Percentiles rank a stretch among this genome's conserved stretches.
Conservation (phyloP, 75 land plant species). For the Selaginella moellendorffii region DNA sequence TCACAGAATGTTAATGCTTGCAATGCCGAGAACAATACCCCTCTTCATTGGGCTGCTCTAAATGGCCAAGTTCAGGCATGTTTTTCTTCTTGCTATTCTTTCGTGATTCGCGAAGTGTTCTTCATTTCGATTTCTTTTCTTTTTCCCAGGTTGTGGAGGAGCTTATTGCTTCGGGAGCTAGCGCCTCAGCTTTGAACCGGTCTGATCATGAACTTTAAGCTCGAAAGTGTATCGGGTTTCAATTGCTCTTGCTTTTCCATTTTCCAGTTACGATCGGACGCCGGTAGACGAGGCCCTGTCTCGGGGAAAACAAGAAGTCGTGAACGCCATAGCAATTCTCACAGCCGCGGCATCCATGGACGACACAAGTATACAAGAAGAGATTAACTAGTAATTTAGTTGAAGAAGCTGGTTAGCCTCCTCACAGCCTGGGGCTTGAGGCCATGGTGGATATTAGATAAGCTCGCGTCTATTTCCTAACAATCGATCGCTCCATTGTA, state of each 20-base stretch:
- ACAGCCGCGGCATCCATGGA: constrained; percentile 34
- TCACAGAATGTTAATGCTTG: constrained; percentile 62
- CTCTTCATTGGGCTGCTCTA: constrained; percentile 89
- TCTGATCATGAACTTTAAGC: constrained; percentile 7
- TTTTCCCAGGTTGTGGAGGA: constrained; percentile 45
- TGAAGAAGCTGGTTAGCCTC: background rate
- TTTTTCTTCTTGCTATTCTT: background rate
- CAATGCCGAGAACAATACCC: constrained; percentile 78
- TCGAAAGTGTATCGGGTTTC: background rate
- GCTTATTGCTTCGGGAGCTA: constrained; percentile 56
- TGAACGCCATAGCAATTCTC: constrained; percentile 50
- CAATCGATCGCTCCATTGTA: too few species aligned
- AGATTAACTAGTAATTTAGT: background rate
- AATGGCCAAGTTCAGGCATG: constrained; percentile 82
- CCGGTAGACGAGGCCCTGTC: constrained; percentile 81
- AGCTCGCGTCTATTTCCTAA: too few species aligned
- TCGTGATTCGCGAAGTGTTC: background rate
- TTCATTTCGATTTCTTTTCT: background rate
- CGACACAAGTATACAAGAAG: background rate
- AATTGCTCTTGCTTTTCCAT: background rate
- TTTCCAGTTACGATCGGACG: constrained; percentile 62
- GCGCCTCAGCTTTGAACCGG: constrained; percentile 52
- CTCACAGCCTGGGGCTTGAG: too few species aligned
- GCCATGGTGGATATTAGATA: too few species aligned
- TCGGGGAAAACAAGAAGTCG: constrained; percentile 48